phyloP scores from a whole-genome alignment of 768 basidiomycete genomes.

The Lentinula sp. region DNA sequence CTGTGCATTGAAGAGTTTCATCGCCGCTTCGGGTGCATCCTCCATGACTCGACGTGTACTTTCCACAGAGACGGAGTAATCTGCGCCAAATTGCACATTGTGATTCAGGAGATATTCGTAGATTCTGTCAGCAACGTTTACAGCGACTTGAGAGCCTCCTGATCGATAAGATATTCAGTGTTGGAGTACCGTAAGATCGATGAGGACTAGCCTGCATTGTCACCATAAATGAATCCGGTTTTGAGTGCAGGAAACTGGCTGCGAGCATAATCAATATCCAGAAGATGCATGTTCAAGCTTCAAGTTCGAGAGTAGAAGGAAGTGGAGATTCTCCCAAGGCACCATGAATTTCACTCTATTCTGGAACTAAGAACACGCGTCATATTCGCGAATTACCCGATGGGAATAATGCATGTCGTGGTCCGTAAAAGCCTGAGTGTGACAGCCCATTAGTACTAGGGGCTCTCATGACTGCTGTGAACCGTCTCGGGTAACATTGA shows the following conservation, averaged over 20 bases:
- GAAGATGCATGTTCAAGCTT: slow-evolving; percentile 11
- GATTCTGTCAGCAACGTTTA: slow-evolving; percentile 51
- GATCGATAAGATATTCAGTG: neutral
- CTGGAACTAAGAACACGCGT: neutral
- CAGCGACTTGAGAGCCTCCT: slow-evolving; percentile 49
- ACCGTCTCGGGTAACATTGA: neutral
- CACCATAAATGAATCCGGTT: slow-evolving; percentile 40
- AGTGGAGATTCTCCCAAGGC: too few relatives aligned
- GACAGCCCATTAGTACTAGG: too few relatives aligned
- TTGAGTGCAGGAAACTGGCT: slow-evolving; percentile 39
- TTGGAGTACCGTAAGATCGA: neutral
- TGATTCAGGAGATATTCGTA: slow-evolving; percentile 65
- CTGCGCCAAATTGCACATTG: slow-evolving; percentile 70
- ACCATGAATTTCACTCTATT: neutral
- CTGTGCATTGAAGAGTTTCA: slow-evolving; percentile 59
- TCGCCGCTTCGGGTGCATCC: slow-evolving; percentile 45
- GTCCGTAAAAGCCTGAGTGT: neutral
- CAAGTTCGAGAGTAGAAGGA: neutral
- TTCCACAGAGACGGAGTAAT: slow-evolving; percentile 51
- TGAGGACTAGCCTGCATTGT: slow-evolving; percentile 31
- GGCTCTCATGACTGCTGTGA: neutral
- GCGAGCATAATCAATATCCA: slow-evolving; percentile 31
- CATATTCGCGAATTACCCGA: neutral
- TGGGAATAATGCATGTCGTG: neutral
- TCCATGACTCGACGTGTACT: slow-evolving; percentile 43